phyloP scores from a whole-genome alignment of 2,329 filamentous ascomycete species.

The Colletotrichum godetiae region DNA sequence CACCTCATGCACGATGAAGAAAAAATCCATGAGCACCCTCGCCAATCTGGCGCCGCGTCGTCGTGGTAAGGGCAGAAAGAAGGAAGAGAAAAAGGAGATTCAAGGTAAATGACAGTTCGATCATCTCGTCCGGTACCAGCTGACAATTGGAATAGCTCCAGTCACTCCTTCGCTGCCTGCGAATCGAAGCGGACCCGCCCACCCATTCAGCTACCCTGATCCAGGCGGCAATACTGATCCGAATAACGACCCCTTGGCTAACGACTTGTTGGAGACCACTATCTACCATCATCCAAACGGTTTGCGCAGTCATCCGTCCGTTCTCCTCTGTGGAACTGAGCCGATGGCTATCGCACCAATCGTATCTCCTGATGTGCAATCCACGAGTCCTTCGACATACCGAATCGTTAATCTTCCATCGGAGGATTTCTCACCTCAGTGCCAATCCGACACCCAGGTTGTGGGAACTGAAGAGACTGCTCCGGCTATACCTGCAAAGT shows the following conservation, averaged over 20 bases:
- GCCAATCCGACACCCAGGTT: neutral
- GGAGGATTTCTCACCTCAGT: neutral
- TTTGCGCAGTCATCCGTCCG: constrained; percentile 30
- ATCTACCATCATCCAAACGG: constrained; percentile 27
- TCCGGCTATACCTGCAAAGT: constrained; percentile 33
- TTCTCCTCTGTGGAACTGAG: constrained; percentile 6
- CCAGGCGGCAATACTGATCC: constrained; percentile 5
- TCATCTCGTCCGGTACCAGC: neutral
- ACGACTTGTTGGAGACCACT: constrained; percentile 27
- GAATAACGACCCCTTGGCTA: constrained; percentile 29
- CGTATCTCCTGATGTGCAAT: neutral
- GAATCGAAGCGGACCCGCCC: neutral
- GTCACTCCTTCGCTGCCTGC: constrained; percentile 5
- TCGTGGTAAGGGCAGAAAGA: constrained; percentile 15
- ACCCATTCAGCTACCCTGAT: neutral
- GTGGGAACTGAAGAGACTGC: neutral
- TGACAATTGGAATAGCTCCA: constrained; percentile 7
- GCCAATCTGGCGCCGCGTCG: constrained; percentile 24
- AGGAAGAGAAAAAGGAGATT: neutral
- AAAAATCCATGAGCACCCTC: constrained; percentile 25
- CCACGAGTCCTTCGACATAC: neutral
- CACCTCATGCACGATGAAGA: constrained; percentile 23
- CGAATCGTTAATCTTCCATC: neutral
- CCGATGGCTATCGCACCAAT: neutral
- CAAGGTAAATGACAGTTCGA: constrained; percentile 4